These are phyloP conservation scores for Vicia faba DNA, from an alignment of 306 rosid genomes.

Conservation along the genomic window DNA sequence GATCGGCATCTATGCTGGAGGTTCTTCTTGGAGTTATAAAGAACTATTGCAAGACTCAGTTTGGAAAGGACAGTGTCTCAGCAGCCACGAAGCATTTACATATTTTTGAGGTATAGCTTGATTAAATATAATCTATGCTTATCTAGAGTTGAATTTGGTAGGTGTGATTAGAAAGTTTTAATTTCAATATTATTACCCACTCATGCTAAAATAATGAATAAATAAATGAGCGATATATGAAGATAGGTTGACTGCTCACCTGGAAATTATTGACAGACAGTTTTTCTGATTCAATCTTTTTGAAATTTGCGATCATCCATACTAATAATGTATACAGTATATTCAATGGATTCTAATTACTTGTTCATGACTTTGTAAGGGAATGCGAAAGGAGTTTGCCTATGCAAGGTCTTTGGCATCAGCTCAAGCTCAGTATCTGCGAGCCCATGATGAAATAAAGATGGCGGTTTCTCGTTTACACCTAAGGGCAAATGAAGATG, in stretches of 20 bases:
- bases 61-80: conserved; percentile 66
- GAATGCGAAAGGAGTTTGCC: conserved; percentile 91
- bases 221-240: not conserved
- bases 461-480: conserved; percentile 85
- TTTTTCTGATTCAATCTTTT: not conserved
- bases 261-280: conserved; percentile 8
- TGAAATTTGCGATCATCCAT: conserved; percentile 23
- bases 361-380: conserved; percentile 48
- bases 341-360: conserved; percentile 30
- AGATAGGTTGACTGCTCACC: conserved; percentile 25
- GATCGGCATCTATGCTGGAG: conserved; percentile 85
- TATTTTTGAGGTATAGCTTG: conserved; percentile 69
- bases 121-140: conserved; percentile 17
- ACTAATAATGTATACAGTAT: not conserved
- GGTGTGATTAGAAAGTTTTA: conserved; percentile 9
- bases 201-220: not conserved
- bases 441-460: conserved; percentile 91
- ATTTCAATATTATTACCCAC: conserved; percentile 1
- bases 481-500: conserved; percentile 63
- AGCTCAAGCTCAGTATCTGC: conserved; percentile 90
- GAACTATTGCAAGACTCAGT: conserved; percentile 71
- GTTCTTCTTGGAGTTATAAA: conserved; percentile 83
- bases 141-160: conserved; percentile 31
- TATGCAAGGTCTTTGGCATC: conserved; percentile 88
- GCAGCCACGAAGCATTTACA: conserved; percentile 76